A percentile compares a stretch with the other conserved stretches of the same genome.
Evolutionary conservation across 345 rosid species (phyloP).

Genomic region (Xanthoceras sorbifolium): DNA sequence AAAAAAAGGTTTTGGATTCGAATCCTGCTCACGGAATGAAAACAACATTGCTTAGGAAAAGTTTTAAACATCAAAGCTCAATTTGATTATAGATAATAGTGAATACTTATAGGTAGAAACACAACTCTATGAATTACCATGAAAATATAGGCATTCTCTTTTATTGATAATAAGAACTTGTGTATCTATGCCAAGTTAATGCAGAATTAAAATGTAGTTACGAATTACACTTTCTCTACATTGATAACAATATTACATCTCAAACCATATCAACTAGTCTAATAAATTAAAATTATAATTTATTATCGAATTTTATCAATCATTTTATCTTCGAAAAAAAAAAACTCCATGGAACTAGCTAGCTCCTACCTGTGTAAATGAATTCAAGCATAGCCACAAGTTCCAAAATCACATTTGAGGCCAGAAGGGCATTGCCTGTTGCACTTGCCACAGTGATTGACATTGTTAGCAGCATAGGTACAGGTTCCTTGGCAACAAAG

Average conservation of each 20-base stretch:
- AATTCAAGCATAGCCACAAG: conserved; percentile 65
- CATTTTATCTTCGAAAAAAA: not conserved
- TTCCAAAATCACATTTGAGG: conserved; percentile 51
- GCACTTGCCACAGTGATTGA: conserved; percentile 63
- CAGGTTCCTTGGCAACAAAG: conserved; percentile 63
- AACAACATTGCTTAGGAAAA: not conserved
- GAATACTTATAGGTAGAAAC: not conserved
- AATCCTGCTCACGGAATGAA: not conserved
- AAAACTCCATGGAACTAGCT: not conserved
- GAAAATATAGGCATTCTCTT: not conserved
- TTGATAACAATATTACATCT: not conserved
- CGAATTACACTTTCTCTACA: too few species aligned
- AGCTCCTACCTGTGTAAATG: not conserved
- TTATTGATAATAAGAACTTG: not conserved
- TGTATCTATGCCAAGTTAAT: not conserved
- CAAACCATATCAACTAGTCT: not conserved
- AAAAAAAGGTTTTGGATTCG: not conserved
- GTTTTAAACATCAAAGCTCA: not conserved
- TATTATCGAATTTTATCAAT: conserved; percentile 9
- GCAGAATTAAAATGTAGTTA: not conserved
- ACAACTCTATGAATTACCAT: not conserved
- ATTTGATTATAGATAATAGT: too few species aligned
- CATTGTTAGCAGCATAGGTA: conserved; percentile 31
- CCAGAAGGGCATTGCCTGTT: conserved; percentile 43
- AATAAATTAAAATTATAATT: too few species aligned